These are phyloP conservation scores for Cyclaneusma minus DNA, from an alignment of 2,329 filamentous ascomycete genomes.

Conservation along the genomic window DNA sequence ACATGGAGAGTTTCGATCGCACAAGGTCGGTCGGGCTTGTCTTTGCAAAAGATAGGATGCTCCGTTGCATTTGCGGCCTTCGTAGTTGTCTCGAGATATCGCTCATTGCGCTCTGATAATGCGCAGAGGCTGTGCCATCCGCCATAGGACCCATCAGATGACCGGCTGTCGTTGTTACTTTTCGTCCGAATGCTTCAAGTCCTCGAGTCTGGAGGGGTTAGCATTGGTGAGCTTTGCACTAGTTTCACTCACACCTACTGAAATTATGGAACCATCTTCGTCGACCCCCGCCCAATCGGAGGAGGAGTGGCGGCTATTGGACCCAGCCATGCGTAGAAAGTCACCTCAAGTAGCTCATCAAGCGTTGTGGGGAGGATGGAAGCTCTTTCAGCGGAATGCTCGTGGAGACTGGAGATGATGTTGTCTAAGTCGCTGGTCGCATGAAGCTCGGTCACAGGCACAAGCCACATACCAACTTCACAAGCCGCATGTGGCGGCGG, in stretches of 20 bases:
- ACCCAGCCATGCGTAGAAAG: constrained; percentile 19
- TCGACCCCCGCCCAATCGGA: constrained; percentile 13
- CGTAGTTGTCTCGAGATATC: constrained; percentile 83
- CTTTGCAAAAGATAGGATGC: constrained; percentile 79
- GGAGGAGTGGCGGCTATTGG: constrained; percentile 18
- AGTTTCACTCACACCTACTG: constrained; percentile 11
- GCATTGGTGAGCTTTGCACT: constrained; percentile 3
- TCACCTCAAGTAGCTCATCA: no score
- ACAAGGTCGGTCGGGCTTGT: constrained; percentile 90
- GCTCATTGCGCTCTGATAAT: constrained; percentile 77
- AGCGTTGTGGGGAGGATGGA: no score
- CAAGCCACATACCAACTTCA: no score
- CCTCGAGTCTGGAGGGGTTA: constrained; percentile 88
- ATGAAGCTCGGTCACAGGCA: no score
- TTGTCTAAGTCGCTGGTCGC: no score
- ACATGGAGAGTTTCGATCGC: constrained; percentile 74
- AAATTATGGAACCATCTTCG: constrained; percentile 18
- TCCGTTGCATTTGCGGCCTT: constrained; percentile 69
- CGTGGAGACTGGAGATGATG: no score
- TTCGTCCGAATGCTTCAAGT: constrained; percentile 82
- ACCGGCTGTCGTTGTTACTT: constrained; percentile 84
- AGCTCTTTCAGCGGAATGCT: no score
- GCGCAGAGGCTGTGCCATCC: constrained; percentile 38
- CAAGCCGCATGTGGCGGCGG: no score
- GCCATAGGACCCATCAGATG: constrained; percentile 64